Conservation (phyloP, 345 rosid genomes). For the Pistacia atlantica region DNA sequence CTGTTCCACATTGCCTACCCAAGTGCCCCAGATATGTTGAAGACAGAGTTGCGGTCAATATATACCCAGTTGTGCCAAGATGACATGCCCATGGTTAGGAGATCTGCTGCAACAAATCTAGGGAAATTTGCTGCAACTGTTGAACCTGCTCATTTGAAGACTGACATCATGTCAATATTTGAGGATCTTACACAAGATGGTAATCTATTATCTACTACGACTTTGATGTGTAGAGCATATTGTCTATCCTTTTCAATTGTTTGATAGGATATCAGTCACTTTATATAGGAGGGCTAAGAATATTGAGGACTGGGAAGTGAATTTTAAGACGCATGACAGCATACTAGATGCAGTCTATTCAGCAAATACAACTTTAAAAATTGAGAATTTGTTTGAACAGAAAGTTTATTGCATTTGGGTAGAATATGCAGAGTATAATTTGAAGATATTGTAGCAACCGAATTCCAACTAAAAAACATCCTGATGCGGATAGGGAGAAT, state of each 20-base stretch:
- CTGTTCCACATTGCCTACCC: slow-evolving; percentile 89
- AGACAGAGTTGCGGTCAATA: slow-evolving; percentile 67
- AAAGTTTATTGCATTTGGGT: no score
- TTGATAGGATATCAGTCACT: not conserved
- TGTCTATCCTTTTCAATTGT: slow-evolving; percentile 2
- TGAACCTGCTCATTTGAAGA: slow-evolving; percentile 76
- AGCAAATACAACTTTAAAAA: no score
- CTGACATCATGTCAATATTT: slow-evolving; percentile 84
- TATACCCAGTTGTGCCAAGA: slow-evolving; percentile 90
- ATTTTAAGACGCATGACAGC: no score
- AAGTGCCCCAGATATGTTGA: slow-evolving; percentile 74
- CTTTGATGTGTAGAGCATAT: not conserved
- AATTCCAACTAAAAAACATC: no score
- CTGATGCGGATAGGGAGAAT: no score
- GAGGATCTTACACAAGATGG: slow-evolving; percentile 98
- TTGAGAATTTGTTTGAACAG: no score
- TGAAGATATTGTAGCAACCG: no score
- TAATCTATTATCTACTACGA: slow-evolving; percentile 30
- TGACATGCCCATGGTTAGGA: slow-evolving; percentile 99
- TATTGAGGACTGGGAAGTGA: no score
- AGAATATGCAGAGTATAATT: no score
- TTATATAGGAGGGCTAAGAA: not conserved
- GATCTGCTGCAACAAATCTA: slow-evolving; percentile 90
- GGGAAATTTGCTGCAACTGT: slow-evolving; percentile 96
- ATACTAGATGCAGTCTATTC: no score